Evolutionary conservation across 106 monocot genomes (phyloP).

Genomic region (Phalaenopsis equestris): DNA sequence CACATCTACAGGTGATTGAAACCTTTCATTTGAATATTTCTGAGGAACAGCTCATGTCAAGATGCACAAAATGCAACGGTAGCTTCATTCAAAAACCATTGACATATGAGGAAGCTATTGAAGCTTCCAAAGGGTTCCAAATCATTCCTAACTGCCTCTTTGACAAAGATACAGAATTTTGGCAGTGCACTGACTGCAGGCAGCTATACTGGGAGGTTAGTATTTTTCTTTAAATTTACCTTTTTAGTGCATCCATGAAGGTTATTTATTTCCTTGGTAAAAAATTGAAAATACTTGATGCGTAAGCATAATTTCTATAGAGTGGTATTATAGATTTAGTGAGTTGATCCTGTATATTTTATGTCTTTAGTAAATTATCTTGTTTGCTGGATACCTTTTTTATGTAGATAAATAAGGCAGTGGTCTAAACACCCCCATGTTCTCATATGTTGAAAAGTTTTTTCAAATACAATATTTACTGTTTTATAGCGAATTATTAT

Average conservation of each 20-base stretch:
- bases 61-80: slow-evolving; percentile 98
- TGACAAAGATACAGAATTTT: slow-evolving; percentile 74
- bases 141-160: slow-evolving; percentile 80
- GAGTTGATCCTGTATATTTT: neutral
- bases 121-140: slow-evolving; percentile 87
- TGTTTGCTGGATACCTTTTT: neutral
- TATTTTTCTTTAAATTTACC: neutral
- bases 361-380: neutral
- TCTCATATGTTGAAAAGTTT: neutral
- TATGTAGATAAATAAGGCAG: neutral
- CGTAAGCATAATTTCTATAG: neutral
- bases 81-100: slow-evolving; percentile 87
- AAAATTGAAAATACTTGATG: too few species aligned
- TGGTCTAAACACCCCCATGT: neutral
- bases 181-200: slow-evolving; percentile 84
- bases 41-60: slow-evolving; percentile 88
- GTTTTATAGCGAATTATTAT: neutral
- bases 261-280: too few species aligned
- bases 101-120: slow-evolving; percentile 75
- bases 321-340: neutral
- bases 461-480: neutral
- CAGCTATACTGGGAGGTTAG: slow-evolving; percentile 96
- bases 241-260: too few species aligned
- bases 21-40: slow-evolving; percentile 72
- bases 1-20: slow-evolving; percentile 62